Evolutionary conservation across 768 basidiomycete genomes (phyloP), one percentile per base, ranked within the genome.

Genomic region (Leccinum obscurum): DNA sequence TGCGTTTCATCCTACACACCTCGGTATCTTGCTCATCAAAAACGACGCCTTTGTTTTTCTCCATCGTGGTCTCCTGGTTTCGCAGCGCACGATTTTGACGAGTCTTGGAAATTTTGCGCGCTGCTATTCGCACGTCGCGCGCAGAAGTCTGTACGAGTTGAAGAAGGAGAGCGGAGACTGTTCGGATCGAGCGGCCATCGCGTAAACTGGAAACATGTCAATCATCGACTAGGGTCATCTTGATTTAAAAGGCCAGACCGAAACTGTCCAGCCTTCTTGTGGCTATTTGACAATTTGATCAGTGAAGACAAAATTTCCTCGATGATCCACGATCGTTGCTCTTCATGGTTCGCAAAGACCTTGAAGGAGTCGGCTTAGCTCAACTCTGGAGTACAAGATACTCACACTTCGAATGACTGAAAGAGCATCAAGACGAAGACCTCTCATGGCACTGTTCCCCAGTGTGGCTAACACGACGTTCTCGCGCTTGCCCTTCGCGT

Each of bases 91-190:
- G 81, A 68, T 84, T 85, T 66, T 87, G 84, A 8, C 89, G 84
- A 32, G 78, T 73, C 62, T 86, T 88, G 34, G 81, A 83, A 37
- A 92, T 81, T 61, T 77, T 80, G 61, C 79, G 79, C 1, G 88
- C 88, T 55, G 86, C 82, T n/a, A 87, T 71, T 17, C 87, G 81
- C n/a, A 96, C 86, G 64, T 93, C 92, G 63, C 93, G 89, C 0
- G 93, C 88, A 4, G 93, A 95, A 0, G 94, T 96, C 70, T 99
- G 97, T 2, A 98, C 89, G n/a, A 99, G 87, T 66, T 98, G 95
- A 20, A 99, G 80, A 10, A 99, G 80, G 6, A 99, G 79, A 0
- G 96, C 96, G 3, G 94, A 95, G 13, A 95, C 90, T 2, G 94
- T 97, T 54, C 95, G 87, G 56, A 99, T 98, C 0, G 94, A 89